Evolutionary conservation across 2,329 filamentous ascomycete species (phyloP), one percentile per base, ranked within the genome.

Genomic region (Iodosphaeria phyllophila): DNA sequence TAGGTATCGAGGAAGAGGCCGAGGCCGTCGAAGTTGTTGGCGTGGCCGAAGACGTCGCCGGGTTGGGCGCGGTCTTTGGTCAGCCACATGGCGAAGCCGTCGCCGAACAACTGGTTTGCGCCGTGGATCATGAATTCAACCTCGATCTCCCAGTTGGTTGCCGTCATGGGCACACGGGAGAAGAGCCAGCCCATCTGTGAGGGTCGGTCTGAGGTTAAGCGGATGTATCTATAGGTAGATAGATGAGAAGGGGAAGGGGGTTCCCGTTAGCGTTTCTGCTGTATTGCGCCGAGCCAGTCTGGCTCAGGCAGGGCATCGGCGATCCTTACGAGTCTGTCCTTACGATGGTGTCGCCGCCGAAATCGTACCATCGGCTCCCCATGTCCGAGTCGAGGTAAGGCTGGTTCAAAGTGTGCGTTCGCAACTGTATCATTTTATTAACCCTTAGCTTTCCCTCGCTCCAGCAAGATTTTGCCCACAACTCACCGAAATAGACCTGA

Each of bases 361-460:
- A 98, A 57, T 98, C 89, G 55, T 86, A 98, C 86, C 89, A 98
- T 47, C 89, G 75, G 57, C 80, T 92, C 57, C 91, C 78, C 74
- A 95, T 84, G 51, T 95, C 89, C 32, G 83, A 89, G 56, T 98
- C 89, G 40, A 98, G 71, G 54, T 93, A 98, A 33, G 89, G 89
- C 77, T 93, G 66, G 47, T 65, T 58, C 33, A 92, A 62, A 43
- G 74, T 86, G 53, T 92, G 84, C 43, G 84, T 92, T 46, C 80
- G 72, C 44, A 92, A 63, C 78, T 91, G 50, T 32, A 32, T 32
- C 27, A 19, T 12, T 23, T 12, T 17, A 18, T 30, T 15, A 23
- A 24, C 24, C 27, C 30, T 14, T 26, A 19, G 23, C 24, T 27
- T 25, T 36, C 31, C 16, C 34, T 21, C 31, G 24, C 25, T 28